phyloP scores from a whole-genome alignment of 768 basidiomycete genomes.

The Porpolomopsis calyptriformis region DNA sequence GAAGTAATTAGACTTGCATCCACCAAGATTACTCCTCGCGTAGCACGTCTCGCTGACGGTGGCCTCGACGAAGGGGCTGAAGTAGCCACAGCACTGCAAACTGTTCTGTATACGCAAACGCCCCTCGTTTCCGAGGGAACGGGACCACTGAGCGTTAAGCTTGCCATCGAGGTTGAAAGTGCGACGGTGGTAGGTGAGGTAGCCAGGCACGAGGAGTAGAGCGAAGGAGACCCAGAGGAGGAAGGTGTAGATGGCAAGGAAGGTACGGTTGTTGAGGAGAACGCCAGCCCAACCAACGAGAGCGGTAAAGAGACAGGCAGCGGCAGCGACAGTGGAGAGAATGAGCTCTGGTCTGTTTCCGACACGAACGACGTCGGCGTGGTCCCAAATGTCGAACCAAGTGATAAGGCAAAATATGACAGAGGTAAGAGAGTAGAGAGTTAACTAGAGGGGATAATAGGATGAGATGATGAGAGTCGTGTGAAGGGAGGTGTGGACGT shows the following conservation, averaged over 20 bases:
- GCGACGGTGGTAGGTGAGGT: constrained; percentile 63
- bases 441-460: constrained; percentile 11
- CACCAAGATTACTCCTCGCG: constrained; percentile 56
- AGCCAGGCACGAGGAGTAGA: constrained; percentile 64
- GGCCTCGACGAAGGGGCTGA: constrained; percentile 69
- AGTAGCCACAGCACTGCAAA: constrained; percentile 74
- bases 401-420: constrained; percentile 60
- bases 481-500: constrained; percentile 9
- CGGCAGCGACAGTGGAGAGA: constrained; percentile 58
- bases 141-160: constrained; percentile 68
- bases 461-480: background rate
- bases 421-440: constrained; percentile 50
- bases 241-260: constrained; percentile 72
- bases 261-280: constrained; percentile 73
- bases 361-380: constrained; percentile 62
- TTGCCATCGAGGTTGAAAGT: constrained; percentile 78
- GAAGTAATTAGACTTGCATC: constrained; percentile 61
- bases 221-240: constrained; percentile 66
- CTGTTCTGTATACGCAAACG: constrained; percentile 64
- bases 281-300: constrained; percentile 71
- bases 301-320: constrained; percentile 50
- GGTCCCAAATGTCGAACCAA: constrained; percentile 65
- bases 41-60: constrained; percentile 68
- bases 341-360: constrained; percentile 60
- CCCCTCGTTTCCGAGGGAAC: constrained; percentile 44